Evolutionary conservation across 768 basidiomycete species (phyloP).

Genomic region (Butyriboletus loyo): DNA sequence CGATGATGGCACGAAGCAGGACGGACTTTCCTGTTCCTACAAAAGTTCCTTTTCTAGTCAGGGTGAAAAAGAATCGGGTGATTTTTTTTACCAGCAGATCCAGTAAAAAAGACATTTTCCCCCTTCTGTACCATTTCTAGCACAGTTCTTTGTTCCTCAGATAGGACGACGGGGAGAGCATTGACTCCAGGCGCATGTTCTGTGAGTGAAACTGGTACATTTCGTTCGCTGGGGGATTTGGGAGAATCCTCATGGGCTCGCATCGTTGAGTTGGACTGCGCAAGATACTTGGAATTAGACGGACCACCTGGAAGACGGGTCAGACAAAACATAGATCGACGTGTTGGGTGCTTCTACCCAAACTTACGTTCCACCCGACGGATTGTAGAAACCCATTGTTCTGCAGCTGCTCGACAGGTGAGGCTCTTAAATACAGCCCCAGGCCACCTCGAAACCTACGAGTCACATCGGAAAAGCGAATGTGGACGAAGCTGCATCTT

Average conservation of each 20-base stretch:
- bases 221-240: not conserved
- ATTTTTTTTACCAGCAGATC: slow-evolving; percentile 58
- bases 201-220: not conserved
- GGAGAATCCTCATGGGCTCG: not conserved
- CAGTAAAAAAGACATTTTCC: slow-evolving; percentile 80
- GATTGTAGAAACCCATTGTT: slow-evolving; percentile 42
- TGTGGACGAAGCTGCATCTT: not conserved
- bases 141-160: slow-evolving; percentile 50
- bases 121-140: slow-evolving; percentile 54
- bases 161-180: slow-evolving; percentile 36
- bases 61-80: not conserved
- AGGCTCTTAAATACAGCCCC: slow-evolving; percentile 55
- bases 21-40: slow-evolving; percentile 83
- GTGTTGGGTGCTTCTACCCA: not conserved
- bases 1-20: slow-evolving; percentile 71
- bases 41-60: slow-evolving; percentile 1
- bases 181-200: not conserved
- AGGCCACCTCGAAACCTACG: slow-evolving; percentile 53
- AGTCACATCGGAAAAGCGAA: not conserved
- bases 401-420: slow-evolving; percentile 40
- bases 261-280: not conserved
- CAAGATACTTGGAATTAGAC: not conserved
- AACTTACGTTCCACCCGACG: slow-evolving; percentile 17
- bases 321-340: not conserved
- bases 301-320: slow-evolving; percentile 6